Evolutionary conservation across 2,329 filamentous ascomycete genomes (phyloP), one percentile per base, ranked within the genome.

Genomic region (Madurella mycetomatis): DNA sequence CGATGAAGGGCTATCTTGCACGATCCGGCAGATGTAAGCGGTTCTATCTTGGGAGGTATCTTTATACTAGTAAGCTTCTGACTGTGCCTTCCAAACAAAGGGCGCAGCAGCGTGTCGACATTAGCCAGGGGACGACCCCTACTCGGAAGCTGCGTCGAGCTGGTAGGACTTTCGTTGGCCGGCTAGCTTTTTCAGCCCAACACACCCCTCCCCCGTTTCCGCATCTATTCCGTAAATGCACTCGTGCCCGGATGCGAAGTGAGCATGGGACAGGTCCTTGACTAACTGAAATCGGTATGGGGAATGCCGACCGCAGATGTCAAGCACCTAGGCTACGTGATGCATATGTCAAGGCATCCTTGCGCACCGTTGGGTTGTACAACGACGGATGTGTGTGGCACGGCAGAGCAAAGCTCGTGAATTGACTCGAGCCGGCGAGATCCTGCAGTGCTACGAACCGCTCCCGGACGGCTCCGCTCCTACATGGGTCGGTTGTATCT

Each of bases 121-220:
- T 18, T 18, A 19, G 11, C 41, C 18, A 5, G 16, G 9, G 5
- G 11, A 7, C 18, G 9, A 19, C 11, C 42, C 30, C 4, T 32
- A 18, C 32, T 11, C 47, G 43, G 39, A 8, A 43, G 47, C 40
- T 15, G 18, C 42, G 42, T 18, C 43, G 39, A n/a, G 42, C 47
- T 39, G 42, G 47, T 47, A 40, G 31, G 40, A 51, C 51, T 41
- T 49, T 44, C 15, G 25, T 9, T 15, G 37, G 46, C 17, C 43
- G 30, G 41, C 34, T 37, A 17, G 17, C 25, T 3, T 25, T 25
- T 25, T 25, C 25, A 25, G 7, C 25, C 25, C 25, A 25, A 12
- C n/a, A 44, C 5, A 15, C 15, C 7, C 18, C 7, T 32, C 18
- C 41, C 40, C 17, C 9, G n/a, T 11, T 9, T 16, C 34, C 4